Evolutionary conservation across 2,329 filamentous ascomycete species (phyloP).

Genomic region (Nemania abortiva): DNA sequence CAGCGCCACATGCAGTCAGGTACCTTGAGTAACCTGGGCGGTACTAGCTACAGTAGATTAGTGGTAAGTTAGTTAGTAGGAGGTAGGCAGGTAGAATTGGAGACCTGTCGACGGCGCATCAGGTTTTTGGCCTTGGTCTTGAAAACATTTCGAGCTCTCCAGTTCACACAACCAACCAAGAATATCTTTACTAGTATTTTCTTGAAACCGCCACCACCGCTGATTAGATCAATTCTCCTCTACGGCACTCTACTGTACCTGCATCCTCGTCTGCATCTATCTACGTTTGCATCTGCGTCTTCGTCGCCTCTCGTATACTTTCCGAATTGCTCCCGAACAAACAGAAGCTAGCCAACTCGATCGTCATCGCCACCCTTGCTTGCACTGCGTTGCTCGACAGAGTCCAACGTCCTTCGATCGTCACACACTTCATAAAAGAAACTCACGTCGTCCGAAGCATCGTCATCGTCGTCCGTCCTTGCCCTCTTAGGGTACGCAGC

Average conservation of each 20-base stretch:
- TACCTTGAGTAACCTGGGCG: constrained; percentile 23
- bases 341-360: constrained; percentile 9
- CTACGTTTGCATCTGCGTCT: too few relatives aligned
- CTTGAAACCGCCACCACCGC: constrained; percentile 28
- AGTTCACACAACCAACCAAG: constrained; percentile 40
- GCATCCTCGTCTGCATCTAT: not conserved
- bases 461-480: constrained; percentile 12
- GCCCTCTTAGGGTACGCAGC: constrained; percentile 1
- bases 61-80: not conserved
- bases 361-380: constrained; percentile 12
- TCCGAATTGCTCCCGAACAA: constrained; percentile 9
- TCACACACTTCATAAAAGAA: constrained; percentile 16
- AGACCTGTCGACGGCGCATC: constrained; percentile 36
- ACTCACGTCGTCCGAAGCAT: constrained; percentile 13
- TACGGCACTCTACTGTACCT: not conserved
- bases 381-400: constrained; percentile 13
- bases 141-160: constrained; percentile 49
- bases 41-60: too few relatives aligned
- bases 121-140: constrained; percentile 38
- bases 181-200: constrained; percentile 24
- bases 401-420: constrained; percentile 9
- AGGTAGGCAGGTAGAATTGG: constrained; percentile 13
- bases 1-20: constrained; percentile 19
- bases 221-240: constrained; percentile 24
- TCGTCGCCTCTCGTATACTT: not conserved